Evolutionary conservation across 1,284 basidiomycete genomes (phyloP), one percentile per base, ranked within the genome.

Genomic region (Puccinia triticina): DNA sequence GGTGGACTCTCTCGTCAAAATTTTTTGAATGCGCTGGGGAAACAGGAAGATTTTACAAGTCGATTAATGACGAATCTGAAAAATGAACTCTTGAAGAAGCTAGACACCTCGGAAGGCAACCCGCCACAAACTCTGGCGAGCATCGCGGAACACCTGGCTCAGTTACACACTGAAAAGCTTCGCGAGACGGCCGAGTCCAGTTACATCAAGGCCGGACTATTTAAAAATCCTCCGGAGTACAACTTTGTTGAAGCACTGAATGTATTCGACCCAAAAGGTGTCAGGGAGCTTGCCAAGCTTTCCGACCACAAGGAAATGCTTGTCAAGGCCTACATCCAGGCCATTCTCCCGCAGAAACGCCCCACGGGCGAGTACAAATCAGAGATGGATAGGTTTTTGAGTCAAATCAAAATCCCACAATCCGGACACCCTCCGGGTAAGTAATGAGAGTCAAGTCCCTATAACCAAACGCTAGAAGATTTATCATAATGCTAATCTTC

Each of bases 401-500:
- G 57, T 32, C 57, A 61, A 32, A 61, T 61, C 29, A 66, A 66
- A 37, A 66, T 66, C 14, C 61, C 61, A 18, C 61, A 66, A 66
- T 40, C 32, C n/a, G 37, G 61, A 40, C 32, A 1, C 34, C 21
- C 4, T 21, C 0, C 18, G 37, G 5, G 34, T 66, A 11, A 40
- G 61, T 66, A 66, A 40, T 37, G 11, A 8, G 29, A 61, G 10
- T 16, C 14, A 32, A 61, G 11, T 61, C 16, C n/a, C n/a, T 11
- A 61, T 8, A 46, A 46, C 8, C 43, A 46, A 14, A 7, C 14
- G 8, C 43, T 7, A 8, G 11, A 12, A 10, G 29, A 32, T 40
- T 7, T 40, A 40, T 34, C 29, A 4, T 66, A 2, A 16, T 21
- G 18, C 23, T 64, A 7, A 10, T 32, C 29, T 29, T 32, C n/a